Percentiles rank a stretch among this genome's conserved stretches.
Evolutionary conservation across 768 basidiomycete species (phyloP).

Genomic region (Flagelloscypha sp.): DNA sequence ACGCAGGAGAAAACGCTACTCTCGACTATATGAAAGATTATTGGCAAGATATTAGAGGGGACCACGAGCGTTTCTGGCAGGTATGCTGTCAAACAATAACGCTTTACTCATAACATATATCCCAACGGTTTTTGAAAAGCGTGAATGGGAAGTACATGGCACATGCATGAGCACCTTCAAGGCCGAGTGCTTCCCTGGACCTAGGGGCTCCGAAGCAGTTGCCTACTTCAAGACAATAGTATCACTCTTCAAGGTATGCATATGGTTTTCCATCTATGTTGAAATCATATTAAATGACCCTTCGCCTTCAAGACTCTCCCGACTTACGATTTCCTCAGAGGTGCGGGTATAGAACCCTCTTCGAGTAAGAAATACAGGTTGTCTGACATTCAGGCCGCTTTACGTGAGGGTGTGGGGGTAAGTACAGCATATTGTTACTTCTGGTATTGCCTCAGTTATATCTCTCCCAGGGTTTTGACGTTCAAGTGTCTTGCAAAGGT

Average conservation of each 20-base stretch:
- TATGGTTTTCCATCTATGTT: too few species aligned
- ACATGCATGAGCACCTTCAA: constrained; percentile 13
- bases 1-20: constrained; percentile 5
- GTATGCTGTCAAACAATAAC: constrained; percentile 32
- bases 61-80: constrained; percentile 40
- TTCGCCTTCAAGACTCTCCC: constrained; percentile 47
- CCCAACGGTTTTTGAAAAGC: constrained; percentile 19
- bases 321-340: constrained; percentile 46
- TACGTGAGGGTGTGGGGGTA: constrained; percentile 34
- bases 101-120: neutral
- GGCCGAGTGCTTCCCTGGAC: neutral
- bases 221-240: constrained; percentile 33
- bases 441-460: too few species aligned
- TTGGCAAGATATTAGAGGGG: constrained; percentile 38
- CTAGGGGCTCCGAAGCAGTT: too few species aligned
- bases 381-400: constrained; percentile 28
- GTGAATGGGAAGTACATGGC: constrained; percentile 45
- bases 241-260: constrained; percentile 28
- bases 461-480: too few species aligned
- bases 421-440: too few species aligned
- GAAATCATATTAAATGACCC: too few species aligned
- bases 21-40: too few species aligned
- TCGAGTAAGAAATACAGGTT: constrained; percentile 34
- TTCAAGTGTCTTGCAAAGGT: too few species aligned
- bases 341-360: constrained; percentile 47